Conservation (phyloP, 2,329 filamentous ascomycete genomes). For the Stylonectria norvegica region DNA sequence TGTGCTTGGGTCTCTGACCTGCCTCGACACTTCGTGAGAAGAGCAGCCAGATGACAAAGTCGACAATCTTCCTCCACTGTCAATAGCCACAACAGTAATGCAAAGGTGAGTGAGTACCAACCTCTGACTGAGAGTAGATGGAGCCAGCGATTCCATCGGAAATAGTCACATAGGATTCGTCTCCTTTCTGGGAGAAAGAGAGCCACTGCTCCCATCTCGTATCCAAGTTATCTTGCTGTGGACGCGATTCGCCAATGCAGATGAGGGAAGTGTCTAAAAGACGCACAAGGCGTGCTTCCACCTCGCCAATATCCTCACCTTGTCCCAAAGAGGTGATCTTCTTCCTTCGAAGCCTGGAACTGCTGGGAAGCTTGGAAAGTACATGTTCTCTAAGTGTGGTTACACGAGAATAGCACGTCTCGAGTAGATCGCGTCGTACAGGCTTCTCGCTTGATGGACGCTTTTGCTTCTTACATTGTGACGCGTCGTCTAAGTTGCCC, state of each 20-base stretch:
- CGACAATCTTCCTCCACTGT: constrained; percentile 58
- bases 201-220: constrained; percentile 54
- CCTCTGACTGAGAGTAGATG: constrained; percentile 61
- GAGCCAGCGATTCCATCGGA: constrained; percentile 44
- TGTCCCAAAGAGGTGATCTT: constrained; percentile 50
- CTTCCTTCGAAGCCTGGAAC: constrained; percentile 60
- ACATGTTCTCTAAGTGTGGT: constrained; percentile 69
- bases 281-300: constrained; percentile 44
- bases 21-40: constrained; percentile 57
- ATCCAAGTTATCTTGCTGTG: constrained; percentile 28
- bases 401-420: constrained; percentile 63
- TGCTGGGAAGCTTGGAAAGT: constrained; percentile 59
- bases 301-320: constrained; percentile 21
- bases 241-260: constrained; percentile 41
- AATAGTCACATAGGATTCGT: constrained; percentile 55
- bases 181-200: constrained; percentile 59
- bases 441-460: constrained; percentile 14
- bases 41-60: constrained; percentile 73
- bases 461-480: constrained; percentile 12
- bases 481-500: constrained; percentile 21
- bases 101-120: constrained; percentile 30
- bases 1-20: constrained; percentile 59
- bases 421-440: constrained; percentile 60
- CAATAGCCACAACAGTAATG: constrained; percentile 6
- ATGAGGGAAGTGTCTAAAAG: constrained; percentile 71